Evolutionary conservation across 78 protist species (phyloP).

Genomic region (Polysphondylium violaceum): DNA sequence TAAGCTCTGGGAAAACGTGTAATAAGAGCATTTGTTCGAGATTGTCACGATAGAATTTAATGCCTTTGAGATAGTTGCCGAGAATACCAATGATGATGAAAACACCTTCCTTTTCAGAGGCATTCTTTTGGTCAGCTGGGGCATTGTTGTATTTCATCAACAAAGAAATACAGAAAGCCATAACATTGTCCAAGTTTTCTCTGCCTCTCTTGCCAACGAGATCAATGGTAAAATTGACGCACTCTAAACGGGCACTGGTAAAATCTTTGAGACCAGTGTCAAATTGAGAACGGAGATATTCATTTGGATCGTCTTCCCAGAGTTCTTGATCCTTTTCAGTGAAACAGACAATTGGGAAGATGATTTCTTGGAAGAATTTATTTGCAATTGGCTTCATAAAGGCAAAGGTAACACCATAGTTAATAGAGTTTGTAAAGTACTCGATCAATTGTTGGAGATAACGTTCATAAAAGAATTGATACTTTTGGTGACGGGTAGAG

Average conservation of each 20-base stretch:
- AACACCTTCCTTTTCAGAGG: constrained; percentile 52
- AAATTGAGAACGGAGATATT: constrained; percentile 80
- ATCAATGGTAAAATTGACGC: constrained; percentile 43
- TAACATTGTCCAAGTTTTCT: constrained; percentile 33
- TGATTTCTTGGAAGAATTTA: constrained; percentile 6
- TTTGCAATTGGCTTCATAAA: constrained; percentile 40
- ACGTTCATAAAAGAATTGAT: constrained; percentile 13
- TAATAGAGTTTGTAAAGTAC: constrained; percentile 18
- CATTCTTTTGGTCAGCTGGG: constrained; percentile 3
- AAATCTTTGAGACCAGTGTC: constrained; percentile 44
- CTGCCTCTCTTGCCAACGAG: constrained; percentile 71
- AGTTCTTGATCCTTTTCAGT: constrained; percentile 82
- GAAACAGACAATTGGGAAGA: constrained; percentile 82
- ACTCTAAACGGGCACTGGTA: constrained; percentile 26
- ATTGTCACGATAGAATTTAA: not conserved
- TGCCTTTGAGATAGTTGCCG: constrained; percentile 11
- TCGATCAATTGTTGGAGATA: constrained; percentile 19
- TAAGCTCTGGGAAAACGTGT: constrained; percentile 78
- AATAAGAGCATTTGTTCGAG: constrained; percentile 60
- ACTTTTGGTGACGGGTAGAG: not conserved
- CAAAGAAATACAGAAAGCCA: constrained; percentile 40
- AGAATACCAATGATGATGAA: constrained; percentile 43
- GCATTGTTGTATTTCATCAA: constrained; percentile 1
- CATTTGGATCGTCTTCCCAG: constrained; percentile 86
- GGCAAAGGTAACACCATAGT: constrained; percentile 32